Base-by-base conservation (phyloP, 2,329 filamentous ascomycete species). In the Leptographium lundbergii region DNA sequence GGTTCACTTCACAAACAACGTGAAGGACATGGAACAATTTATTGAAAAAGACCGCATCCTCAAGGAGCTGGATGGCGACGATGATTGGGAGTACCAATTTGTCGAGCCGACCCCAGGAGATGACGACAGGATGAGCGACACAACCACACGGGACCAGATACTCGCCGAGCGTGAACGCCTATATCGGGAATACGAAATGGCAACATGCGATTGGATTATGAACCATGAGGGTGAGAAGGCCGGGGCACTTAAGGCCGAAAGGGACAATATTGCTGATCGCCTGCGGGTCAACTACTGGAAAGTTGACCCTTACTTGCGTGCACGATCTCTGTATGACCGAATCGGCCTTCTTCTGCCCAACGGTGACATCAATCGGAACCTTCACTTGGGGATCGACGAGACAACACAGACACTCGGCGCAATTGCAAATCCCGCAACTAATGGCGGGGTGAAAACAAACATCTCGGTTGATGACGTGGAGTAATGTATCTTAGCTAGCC, bases 1-100 rank as follows among this genome's bases (percentile, higher is more conserved):
- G 73, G 87, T 99, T 24, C 85, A 96, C 70, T 97, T 97, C 71
- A 94, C 89, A 60, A 94, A 90, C 68, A 89, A 84, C 65, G 75
- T 84, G 59, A 80, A 87, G 58, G 92, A 96, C 57, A 77, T 99
- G 57, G 82, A 88, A 63, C 77, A 84, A 59, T 96, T 87, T 69
- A 87, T 99, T 59, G 79, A 84, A 13, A 77, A 77, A 47, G 76
- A 77, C 53, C 84, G 86, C 54, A 88, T 97, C 63, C 81, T 87
- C 61, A 88, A 86, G 67, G 91, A 96, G 63, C 79, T 96, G 4
- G 92, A 91, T 25, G 94, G 94, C 54, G 82, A 87, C 7, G 91
- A 96, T 65, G 78, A 91, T 63, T 97, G 88, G 85, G 77, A 81
- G 55, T 97, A 96, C 73, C 74, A 81, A 63, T 99, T 95, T 68